These are phyloP conservation scores for Stereocaulon alpinum DNA, from an alignment of 495 filamentous ascomycete genomes.

Conservation along the genomic window DNA sequence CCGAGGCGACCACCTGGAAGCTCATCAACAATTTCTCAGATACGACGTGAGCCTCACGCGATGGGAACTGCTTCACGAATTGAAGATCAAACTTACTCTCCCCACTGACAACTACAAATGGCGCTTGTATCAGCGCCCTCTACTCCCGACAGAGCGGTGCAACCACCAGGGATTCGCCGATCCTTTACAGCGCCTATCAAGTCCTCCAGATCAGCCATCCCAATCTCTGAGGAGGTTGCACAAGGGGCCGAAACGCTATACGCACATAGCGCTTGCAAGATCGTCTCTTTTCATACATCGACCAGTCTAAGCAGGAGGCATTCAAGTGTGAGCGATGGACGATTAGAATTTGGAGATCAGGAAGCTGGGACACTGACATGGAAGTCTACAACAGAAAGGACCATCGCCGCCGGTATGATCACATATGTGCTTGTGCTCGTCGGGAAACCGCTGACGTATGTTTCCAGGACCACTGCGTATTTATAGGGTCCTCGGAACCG, in stretches of 20 bases:
- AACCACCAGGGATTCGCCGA: constrained; percentile 38
- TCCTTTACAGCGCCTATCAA: constrained; percentile 50
- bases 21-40: background rate
- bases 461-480: constrained; percentile 60
- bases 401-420: constrained; percentile 59
- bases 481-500: constrained; percentile 68
- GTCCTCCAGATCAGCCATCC: constrained; percentile 4
- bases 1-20: background rate
- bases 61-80: constrained; percentile 4
- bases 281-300: constrained; percentile 35
- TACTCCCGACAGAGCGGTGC: constrained; percentile 28
- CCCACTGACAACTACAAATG: constrained; percentile 5
- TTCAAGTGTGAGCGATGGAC: constrained; percentile 22
- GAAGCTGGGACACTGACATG: constrained; percentile 51
- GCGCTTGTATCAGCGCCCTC: constrained; percentile 25
- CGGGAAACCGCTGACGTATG: background rate
- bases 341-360: constrained; percentile 14
- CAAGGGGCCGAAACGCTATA: constrained; percentile 34
- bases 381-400: constrained; percentile 66
- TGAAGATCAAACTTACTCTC: background rate
- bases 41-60: too few relatives aligned
- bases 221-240: constrained; percentile 17
- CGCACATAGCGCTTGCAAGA: constrained; percentile 30
- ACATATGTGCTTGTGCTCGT: background rate
- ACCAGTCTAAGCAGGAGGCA: constrained; percentile 16